A percentile compares a stretch with the other conserved stretches of the same genome.
Conservation (phyloP, 352 stramenopile genomes). For the Globisporangium barbulae region DNA sequence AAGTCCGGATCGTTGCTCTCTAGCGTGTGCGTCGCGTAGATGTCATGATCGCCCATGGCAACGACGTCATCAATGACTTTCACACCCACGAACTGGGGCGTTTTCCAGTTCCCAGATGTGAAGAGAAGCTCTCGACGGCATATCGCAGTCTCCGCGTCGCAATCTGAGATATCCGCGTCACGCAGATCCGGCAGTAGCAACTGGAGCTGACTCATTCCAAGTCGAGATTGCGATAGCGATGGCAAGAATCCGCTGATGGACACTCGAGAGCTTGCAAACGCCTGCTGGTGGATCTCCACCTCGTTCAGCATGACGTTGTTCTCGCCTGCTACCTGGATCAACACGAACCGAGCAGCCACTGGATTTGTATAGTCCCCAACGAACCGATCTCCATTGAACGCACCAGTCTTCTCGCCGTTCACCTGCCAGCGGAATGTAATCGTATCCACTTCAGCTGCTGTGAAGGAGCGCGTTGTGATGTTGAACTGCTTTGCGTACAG, state of each 20-base stretch:
- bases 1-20: constrained; percentile 49
- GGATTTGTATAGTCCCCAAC: constrained; percentile 29
- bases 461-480: constrained; percentile 40
- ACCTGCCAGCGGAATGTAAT: constrained; percentile 58
- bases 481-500: constrained; percentile 34
- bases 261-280: constrained; percentile 47
- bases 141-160: constrained; percentile 31
- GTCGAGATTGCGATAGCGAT: constrained; percentile 27
- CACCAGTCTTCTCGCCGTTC: constrained; percentile 34
- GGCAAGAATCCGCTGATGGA: constrained; percentile 55
- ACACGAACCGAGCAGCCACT: constrained; percentile 38
- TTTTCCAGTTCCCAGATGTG: constrained; percentile 51
- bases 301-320: constrained; percentile 62
- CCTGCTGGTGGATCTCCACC: constrained; percentile 61
- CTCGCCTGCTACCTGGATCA: constrained; percentile 52
- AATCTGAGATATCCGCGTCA: constrained; percentile 23
- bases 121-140: constrained; percentile 62
- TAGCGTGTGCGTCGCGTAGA: constrained; percentile 43
- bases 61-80: constrained; percentile 48
- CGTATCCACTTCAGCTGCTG: constrained; percentile 32
- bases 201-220: constrained; percentile 45
- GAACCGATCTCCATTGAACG: constrained; percentile 38
- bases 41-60: constrained; percentile 42
- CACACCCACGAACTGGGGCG: constrained; percentile 33
- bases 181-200: constrained; percentile 23